Evolutionary conservation across 352 stramenopile species (phyloP).

Genomic region (Pythium angustatum): DNA sequence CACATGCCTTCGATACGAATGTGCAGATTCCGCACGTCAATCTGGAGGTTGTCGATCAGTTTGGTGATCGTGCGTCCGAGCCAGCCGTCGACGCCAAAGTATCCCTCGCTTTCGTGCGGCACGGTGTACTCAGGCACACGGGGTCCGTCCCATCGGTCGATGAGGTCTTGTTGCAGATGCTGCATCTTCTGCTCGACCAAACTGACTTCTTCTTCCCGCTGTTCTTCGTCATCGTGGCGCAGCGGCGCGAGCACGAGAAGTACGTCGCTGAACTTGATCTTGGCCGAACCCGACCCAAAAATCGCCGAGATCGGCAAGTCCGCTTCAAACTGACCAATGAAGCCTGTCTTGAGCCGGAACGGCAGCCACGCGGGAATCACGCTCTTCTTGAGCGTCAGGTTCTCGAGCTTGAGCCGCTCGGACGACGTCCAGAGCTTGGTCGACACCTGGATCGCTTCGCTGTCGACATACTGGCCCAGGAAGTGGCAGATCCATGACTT

Average conservation of each 20-base stretch:
- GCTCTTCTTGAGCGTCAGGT: conserved; percentile 81
- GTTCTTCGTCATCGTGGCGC: conserved; percentile 65
- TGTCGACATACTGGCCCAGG: conserved; percentile 87
- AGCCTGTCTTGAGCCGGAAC: conserved; percentile 85
- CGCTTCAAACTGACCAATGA: conserved; percentile 85
- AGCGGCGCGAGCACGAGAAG: conserved; percentile 76
- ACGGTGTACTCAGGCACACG: conserved; percentile 65
- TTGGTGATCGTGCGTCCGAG: conserved; percentile 88
- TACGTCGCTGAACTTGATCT: conserved; percentile 89
- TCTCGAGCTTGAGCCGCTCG: conserved; percentile 86
- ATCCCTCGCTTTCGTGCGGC: conserved; percentile 77
- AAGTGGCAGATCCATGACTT: conserved; percentile 89
- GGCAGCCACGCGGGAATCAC: conserved; percentile 81
- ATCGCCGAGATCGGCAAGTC: conserved; percentile 86
- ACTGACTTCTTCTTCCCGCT: conserved; percentile 56
- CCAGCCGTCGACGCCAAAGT: conserved; percentile 89
- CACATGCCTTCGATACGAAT: conserved; percentile 83
- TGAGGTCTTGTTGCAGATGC: conserved; percentile 70
- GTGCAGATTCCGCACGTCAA: conserved; percentile 87
- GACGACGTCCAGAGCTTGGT: conserved; percentile 88
- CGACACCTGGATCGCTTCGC: conserved; percentile 81
- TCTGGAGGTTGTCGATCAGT: conserved; percentile 89
- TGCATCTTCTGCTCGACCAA: conserved; percentile 73
- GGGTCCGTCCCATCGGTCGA: conserved; percentile 77
- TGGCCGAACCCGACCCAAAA: conserved; percentile 73